Evolutionary conservation across 2,329 filamentous ascomycete genomes (phyloP), one percentile per base, ranked within the genome.

Genomic region (Macrophomina phaseolina): DNA sequence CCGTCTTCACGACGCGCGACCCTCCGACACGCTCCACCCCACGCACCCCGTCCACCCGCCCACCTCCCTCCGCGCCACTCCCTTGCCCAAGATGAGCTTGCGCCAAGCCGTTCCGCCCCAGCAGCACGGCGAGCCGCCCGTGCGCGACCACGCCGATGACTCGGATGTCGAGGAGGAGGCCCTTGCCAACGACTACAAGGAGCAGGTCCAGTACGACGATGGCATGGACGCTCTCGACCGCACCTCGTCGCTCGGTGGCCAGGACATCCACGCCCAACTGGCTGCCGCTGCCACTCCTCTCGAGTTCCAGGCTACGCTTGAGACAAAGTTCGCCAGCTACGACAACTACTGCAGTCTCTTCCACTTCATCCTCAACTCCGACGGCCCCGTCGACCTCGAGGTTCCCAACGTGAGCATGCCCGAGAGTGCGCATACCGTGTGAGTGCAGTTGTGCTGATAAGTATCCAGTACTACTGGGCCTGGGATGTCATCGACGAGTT

Each of bases 401-500:
- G 91, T 94, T 71, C 95, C 95, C 73, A 97, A 94, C 79, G 94
- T 97, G 86, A 83, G 92, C 87, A 69, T 48, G 11, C 40, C 36
- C 14, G 55, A 49, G 38, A 46, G 34, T 67, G 30, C 16, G 5
- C 49, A 23, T 53, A 7, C 4, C 12, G 11, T 30, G 16, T 28
- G 11, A 49, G 46, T 45, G 5, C 23, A 32, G 18, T 32, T 16
- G 49, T 69, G 70, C 74, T 71, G 68, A 65, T 34, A 12, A 4
- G 34, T 34, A 36, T 52, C 45, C 67, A 98, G 93, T 96, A 97
- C 84, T 97, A 94, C 85, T 99, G 95, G 95, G 95, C 95, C 49
- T 99, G 95, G 95, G 95, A 99, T 81, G 94, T 98, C 73, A 97
- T 99, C 82, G 95, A 99, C 81, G 95, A 99, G 82, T 99, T 99